Base-by-base conservation (phyloP, 2,329 filamentous ascomycete genomes). In the Fusarium sp. region DNA sequence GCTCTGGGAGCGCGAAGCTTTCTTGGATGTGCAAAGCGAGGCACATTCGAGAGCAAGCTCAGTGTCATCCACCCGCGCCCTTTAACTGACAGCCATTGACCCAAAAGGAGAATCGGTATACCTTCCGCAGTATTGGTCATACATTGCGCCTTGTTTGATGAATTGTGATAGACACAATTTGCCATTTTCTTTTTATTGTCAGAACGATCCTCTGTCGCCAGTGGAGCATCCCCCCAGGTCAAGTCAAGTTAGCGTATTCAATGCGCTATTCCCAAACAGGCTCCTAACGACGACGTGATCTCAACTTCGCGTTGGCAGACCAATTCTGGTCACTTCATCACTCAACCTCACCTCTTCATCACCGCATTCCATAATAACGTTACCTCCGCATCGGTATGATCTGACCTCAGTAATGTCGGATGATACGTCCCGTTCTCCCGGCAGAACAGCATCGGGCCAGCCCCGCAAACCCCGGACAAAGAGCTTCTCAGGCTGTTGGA, bases 401-500 rank as follows among this genome's bases (percentile, higher is more conserved):
- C 22, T 54, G 7, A 24, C 17, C 31, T 26, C 28, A 59, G 48
- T 17, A 9, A 77, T 77, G 75, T 41, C 69, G 9, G 65, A 52
- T 35, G 62, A 66, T n/a, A n/a, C 48, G 20, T 57, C 49, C 18
- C 68, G 45, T 52, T 70, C 59, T 11, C 52, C 56, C 22, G 51
- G 24, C 2, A 58, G 17, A 22, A 70, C 67, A 28, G 67, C 59
- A 22, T 67, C 72, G 12, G 71, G 64, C 11, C 67, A 75, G 11
- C 69, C 60, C n/a, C 70, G 71, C 7, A 78, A 77, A 62, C 60
- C 48, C n/a, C 76, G 76, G 39, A 77, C 75, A 10, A 78, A 78
- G 66, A 78, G 65, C 22, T 78, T 78, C 22, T 77, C 76, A 6
- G 76, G 76, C 24, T 78, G 76, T 55, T 78, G 76, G 76, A 78